Percentiles rank a stretch among this genome's conserved stretches.
These are phyloP conservation scores for Sporothrix brunneoviolacea DNA, from an alignment of 2,329 filamentous ascomycete genomes.

Conservation along the genomic window DNA sequence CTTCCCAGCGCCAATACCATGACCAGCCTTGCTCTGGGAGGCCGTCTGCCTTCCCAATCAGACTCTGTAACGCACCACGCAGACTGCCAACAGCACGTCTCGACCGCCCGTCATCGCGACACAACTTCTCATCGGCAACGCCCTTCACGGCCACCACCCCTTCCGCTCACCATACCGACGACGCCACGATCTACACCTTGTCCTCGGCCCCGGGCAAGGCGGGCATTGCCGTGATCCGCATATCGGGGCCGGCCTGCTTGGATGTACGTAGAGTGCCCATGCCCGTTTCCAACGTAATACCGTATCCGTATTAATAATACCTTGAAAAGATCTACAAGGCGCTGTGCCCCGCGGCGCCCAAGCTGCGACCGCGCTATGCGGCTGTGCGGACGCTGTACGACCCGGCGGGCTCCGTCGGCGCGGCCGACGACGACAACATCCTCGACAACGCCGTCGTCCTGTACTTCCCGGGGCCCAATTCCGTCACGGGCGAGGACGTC, in stretches of 20 bases:
- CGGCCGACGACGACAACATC: slow-evolving; percentile 39
- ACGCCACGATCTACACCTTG: slow-evolving; percentile 81
- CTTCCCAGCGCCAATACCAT: not conserved
- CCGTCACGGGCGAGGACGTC: slow-evolving; percentile 86
- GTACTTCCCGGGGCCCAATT: slow-evolving; percentile 73
- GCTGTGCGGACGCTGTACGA: slow-evolving; percentile 68
- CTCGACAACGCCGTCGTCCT: slow-evolving; percentile 74
- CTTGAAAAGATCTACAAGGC: slow-evolving; percentile 40
- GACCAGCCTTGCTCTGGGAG: not conserved
- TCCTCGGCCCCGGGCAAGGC: slow-evolving; percentile 81
- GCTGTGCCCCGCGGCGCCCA: slow-evolving; percentile 41
- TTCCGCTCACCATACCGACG: slow-evolving; percentile 13
- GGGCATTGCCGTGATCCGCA: slow-evolving; percentile 82
- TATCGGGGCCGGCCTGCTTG: slow-evolving; percentile 72
- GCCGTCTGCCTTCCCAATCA: not conserved
- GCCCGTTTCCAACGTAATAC: too few relatives aligned
- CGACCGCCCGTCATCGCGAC: too few relatives aligned
- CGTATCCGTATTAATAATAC: not conserved
- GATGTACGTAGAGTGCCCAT: slow-evolving; percentile 52
- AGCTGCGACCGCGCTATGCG: slow-evolving; percentile 51
- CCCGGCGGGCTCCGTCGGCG: slow-evolving; percentile 22
- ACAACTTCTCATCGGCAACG: not conserved
- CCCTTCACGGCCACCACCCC: not conserved
- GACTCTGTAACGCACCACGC: not conserved
- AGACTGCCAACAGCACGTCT: too few relatives aligned